phyloP scores from a whole-genome alignment of 768 basidiomycete species.

The Mrakia frigida region DNA sequence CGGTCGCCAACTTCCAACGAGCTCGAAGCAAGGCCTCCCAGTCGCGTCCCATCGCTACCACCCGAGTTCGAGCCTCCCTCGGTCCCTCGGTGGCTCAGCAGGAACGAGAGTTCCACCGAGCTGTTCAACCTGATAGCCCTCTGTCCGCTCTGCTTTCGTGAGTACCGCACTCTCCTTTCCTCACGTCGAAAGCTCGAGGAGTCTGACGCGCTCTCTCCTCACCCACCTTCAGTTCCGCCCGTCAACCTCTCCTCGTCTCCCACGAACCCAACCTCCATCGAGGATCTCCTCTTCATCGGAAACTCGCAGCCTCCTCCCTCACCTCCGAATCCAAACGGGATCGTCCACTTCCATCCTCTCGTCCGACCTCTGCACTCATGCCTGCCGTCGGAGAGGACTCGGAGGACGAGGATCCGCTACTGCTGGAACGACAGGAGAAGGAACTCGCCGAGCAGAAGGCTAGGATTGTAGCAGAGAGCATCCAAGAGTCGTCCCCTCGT shows the following conservation, averaged over 20 bases:
- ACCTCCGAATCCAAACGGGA: neutral
- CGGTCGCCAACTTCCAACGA: conserved; percentile 63
- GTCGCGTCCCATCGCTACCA: conserved; percentile 31
- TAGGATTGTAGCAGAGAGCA: conserved; percentile 72
- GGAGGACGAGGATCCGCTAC: conserved; percentile 37
- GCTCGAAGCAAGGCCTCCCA: conserved; percentile 60
- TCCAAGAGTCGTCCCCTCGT: neutral
- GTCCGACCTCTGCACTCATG: neutral
- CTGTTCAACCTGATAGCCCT: conserved; percentile 89
- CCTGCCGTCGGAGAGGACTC: conserved; percentile 26
- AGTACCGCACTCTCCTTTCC: conserved; percentile 1
- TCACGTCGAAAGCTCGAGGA: too few relatives aligned
- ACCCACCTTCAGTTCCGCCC: conserved; percentile 55
- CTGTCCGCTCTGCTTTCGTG: conserved; percentile 76
- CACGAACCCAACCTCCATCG: conserved; percentile 31
- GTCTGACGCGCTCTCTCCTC: neutral
- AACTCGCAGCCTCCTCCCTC: conserved; percentile 38
- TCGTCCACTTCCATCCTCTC: neutral
- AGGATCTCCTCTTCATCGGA: conserved; percentile 41
- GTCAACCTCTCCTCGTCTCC: conserved; percentile 60
- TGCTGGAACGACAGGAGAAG: conserved; percentile 41
- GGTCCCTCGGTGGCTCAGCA: conserved; percentile 43
- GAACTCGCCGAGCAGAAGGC: conserved; percentile 88
- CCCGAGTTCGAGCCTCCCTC: conserved; percentile 30
- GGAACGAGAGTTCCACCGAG: conserved; percentile 94